A percentile compares a stretch with the other conserved stretches of the same genome.
These are phyloP conservation scores for Lentinus tigrinus DNA, from an alignment of 768 basidiomycete genomes.

Conservation along the genomic window DNA sequence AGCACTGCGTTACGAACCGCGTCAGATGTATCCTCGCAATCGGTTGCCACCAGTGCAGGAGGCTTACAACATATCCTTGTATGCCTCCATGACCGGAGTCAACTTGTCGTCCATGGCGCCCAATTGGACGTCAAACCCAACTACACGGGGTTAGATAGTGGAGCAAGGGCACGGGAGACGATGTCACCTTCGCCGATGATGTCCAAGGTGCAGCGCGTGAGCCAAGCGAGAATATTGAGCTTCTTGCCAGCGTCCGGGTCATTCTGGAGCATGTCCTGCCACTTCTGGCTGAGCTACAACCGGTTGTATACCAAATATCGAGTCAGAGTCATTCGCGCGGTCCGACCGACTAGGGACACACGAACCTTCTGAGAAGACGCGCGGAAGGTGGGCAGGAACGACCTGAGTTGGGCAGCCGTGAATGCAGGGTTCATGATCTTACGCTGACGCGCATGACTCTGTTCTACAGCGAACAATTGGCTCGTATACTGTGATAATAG, in stretches of 20 bases:
- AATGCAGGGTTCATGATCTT: constrained; percentile 27
- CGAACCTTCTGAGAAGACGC: constrained; percentile 20
- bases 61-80: constrained; percentile 26
- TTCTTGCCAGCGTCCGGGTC: not conserved
- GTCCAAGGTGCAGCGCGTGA: constrained; percentile 26
- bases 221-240: constrained; percentile 21
- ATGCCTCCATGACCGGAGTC: constrained; percentile 21
- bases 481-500: not conserved
- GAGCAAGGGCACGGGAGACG: not conserved
- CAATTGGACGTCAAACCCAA: constrained; percentile 27
- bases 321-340: too few relatives aligned
- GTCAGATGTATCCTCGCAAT: not conserved
- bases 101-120: constrained; percentile 22
- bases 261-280: constrained; percentile 21
- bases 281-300: constrained; percentile 23
- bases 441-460: constrained; percentile 21
- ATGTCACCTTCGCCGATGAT: constrained; percentile 27
- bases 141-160: not conserved
- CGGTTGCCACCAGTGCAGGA: constrained; percentile 18
- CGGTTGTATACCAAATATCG: too few relatives aligned
- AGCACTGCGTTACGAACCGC: constrained; percentile 7
- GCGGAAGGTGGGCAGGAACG: constrained; percentile 25
- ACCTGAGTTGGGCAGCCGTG: constrained; percentile 20
- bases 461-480: not conserved
- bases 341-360: too few relatives aligned